phyloP scores from a whole-genome alignment of 2,329 filamentous ascomycete species.

The Talaromyces verruculosus region DNA sequence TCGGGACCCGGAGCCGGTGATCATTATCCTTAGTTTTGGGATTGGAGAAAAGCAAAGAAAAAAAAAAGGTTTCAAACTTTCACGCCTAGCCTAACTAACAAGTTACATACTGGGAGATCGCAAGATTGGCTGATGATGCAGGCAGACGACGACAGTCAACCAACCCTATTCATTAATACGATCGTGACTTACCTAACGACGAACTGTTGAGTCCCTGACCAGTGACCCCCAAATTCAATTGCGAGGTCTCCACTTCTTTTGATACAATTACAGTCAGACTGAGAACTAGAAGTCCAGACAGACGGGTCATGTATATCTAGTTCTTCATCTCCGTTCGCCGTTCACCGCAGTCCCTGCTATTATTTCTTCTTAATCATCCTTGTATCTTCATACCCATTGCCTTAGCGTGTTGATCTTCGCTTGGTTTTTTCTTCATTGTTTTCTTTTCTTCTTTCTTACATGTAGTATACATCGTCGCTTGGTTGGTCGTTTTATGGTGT shows the following conservation, averaged over 20 bases:
- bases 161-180: conserved; percentile 15
- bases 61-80: conserved; percentile 5
- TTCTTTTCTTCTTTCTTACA: conserved; percentile 5
- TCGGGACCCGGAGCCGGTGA: conserved; percentile 20
- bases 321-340: conserved; percentile 35
- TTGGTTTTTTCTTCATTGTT: not conserved
- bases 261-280: conserved; percentile 15
- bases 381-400: conserved; percentile 4
- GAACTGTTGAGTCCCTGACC: conserved; percentile 1
- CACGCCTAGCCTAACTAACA: conserved; percentile 6
- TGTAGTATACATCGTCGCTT: not conserved
- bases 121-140: conserved; percentile 19
- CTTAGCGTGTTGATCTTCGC: conserved; percentile 8
- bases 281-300: not conserved
- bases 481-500: conserved; percentile 11
- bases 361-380: conserved; percentile 5
- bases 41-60: conserved; percentile 11
- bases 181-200: conserved; percentile 4
- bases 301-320: conserved; percentile 28
- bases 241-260: conserved; percentile 10
- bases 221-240: conserved; percentile 10
- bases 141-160: conserved; percentile 14
- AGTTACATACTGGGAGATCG: not conserved
- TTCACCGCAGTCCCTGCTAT: not conserved
- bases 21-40: conserved; percentile 19